These are phyloP conservation scores for Amaranthus hypochondriacus DNA, from an alignment of 148 eudicot genomes.

Conservation along the genomic window DNA sequence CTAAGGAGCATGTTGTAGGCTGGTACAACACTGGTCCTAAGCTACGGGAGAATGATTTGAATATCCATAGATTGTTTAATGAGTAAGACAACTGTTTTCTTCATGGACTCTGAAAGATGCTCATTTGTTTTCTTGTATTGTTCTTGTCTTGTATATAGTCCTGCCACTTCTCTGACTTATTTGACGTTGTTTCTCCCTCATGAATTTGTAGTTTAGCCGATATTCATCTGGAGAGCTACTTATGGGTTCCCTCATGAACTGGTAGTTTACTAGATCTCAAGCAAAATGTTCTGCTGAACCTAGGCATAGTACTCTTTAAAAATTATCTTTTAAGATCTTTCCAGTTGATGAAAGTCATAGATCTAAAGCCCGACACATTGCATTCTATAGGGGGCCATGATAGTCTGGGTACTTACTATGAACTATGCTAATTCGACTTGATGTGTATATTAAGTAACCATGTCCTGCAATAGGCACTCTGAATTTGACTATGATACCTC, in stretches of 20 bases:
- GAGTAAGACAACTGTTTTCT: conserved; percentile 52
- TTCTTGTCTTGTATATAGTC: not conserved
- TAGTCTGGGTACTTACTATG: not conserved
- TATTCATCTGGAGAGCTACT: not conserved
- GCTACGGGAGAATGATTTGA: conserved; percentile 82
- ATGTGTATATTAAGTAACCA: not conserved
- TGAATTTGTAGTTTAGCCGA: not conserved
- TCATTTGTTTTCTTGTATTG: not conserved
- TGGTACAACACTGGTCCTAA: conserved; percentile 99
- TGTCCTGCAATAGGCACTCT: no score
- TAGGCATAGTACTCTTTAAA: not conserved
- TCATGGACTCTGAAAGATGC: not conserved
- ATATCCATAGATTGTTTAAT: conserved; percentile 69
- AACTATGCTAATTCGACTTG: not conserved
- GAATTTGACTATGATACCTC: no score
- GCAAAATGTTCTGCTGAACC: no score
- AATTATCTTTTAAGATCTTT: not conserved
- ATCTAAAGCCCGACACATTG: not conserved
- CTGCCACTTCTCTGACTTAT: not conserved
- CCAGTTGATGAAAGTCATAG: not conserved
- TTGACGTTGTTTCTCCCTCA: not conserved
- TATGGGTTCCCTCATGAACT: not conserved
- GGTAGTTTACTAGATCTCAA: not conserved
- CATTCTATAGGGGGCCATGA: not conserved
- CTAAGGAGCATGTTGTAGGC: conserved; percentile 97